Conservation (phyloP, 129 eudicot genomes). For the Oenanthe sinensis region DNA sequence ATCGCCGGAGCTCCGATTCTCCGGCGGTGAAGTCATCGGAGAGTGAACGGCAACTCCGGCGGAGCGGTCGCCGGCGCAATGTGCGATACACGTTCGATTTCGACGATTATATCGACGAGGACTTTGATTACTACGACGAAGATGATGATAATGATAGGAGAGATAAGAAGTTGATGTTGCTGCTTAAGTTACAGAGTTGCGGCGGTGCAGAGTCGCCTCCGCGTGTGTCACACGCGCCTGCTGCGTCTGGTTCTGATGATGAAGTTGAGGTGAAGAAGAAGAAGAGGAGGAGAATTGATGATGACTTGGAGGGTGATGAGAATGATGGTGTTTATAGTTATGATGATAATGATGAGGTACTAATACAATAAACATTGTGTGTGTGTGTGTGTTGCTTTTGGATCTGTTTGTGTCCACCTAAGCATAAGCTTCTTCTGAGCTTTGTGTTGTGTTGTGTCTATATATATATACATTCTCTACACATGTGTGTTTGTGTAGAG, state of each 20-base stretch:
- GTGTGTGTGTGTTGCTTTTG: constrained; percentile 11
- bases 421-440: constrained; percentile 24
- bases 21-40: constrained; percentile 21
- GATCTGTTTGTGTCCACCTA: constrained; percentile 42
- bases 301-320: constrained; percentile 24
- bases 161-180: constrained; percentile 56
- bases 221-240: constrained; percentile 49
- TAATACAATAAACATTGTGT: background rate
- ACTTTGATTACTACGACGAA: constrained; percentile 34
- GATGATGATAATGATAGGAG: constrained; percentile 48
- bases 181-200: constrained; percentile 25
- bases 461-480: background rate
- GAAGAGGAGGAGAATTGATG: constrained; percentile 54
- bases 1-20: constrained; percentile 21
- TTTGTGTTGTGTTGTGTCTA: constrained; percentile 13
- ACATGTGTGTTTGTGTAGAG: constrained; percentile 9
- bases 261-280: constrained; percentile 39
- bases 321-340: constrained; percentile 17
- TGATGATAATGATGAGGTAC: constrained; percentile 50
- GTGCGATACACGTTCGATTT: constrained; percentile 70
- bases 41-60: constrained; percentile 40
- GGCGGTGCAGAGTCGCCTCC: constrained; percentile 19
- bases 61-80: constrained; percentile 72
- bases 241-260: constrained; percentile 9
- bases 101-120: constrained; percentile 76